Evolutionary conservation across 305 asterid species (phyloP).

Genomic region (Lippia alba): DNA sequence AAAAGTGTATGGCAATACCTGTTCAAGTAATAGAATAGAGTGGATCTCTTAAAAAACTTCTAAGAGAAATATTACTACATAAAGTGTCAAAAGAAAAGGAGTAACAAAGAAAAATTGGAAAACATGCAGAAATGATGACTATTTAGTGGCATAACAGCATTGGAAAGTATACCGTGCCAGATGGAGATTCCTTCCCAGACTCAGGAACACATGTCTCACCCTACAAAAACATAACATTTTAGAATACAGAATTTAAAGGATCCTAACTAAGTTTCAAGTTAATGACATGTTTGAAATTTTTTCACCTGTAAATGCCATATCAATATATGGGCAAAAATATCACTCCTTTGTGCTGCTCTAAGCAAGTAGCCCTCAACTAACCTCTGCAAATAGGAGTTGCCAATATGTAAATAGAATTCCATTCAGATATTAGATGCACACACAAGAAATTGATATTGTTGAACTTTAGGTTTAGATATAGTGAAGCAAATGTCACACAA

Average conservation of each 20-base stretch:
- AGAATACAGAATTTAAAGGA: constrained; percentile 37
- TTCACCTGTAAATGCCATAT: constrained; percentile 98
- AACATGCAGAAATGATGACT: constrained; percentile 13
- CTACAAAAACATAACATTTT: constrained; percentile 51
- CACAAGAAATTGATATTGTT: constrained; percentile 17
- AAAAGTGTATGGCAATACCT: constrained; percentile 13
- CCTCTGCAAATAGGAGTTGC: constrained; percentile 63
- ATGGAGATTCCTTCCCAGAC: constrained; percentile 62
- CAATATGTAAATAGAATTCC: constrained; percentile 32
- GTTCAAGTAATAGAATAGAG: constrained; percentile 19
- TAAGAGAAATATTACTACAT: not conserved
- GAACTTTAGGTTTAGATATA: constrained; percentile 9
- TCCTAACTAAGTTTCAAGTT: constrained; percentile 28
- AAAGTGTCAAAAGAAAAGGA: constrained; percentile 10
- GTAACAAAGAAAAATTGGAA: not conserved
- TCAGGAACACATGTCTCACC: constrained; percentile 83
- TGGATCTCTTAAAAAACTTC: not conserved
- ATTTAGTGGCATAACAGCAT: constrained; percentile 23
- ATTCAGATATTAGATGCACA: constrained; percentile 30
- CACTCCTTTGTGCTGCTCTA: constrained; percentile 98
- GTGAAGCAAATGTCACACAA: constrained; percentile 20
- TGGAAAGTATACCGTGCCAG: constrained; percentile 65
- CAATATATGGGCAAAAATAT: constrained; percentile 92
- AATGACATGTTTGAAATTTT: constrained; percentile 21
- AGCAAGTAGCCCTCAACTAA: constrained; percentile 97